Base-by-base conservation (phyloP, 768 basidiomycete genomes). In the Lyophyllum semitale region DNA sequence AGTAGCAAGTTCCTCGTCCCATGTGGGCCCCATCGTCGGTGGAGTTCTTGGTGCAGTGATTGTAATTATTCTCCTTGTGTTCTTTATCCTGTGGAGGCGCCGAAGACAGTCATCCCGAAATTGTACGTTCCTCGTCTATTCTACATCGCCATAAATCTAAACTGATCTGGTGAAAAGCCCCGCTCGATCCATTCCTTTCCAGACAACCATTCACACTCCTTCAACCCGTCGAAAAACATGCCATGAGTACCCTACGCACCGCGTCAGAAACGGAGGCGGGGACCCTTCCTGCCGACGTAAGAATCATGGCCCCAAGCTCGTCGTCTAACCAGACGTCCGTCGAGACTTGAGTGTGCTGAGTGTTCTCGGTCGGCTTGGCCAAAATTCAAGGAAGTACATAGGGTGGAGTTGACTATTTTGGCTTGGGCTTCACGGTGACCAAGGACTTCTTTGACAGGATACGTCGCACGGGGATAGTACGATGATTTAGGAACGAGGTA, bases 31-130 rank as follows among this genome's bases (percentile, higher is more conserved):
- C 9, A 57, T 57, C 7, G 51, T 42, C 22, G 56, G 56, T 2
- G 56, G 56, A 4, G 35, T 53, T 15, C 45, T 57, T 15, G 56
- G 56, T 9, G 56, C 35, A 7, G 29, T 50, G 12, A 45, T 55
- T 22, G 13, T 55, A 20, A 37, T 50, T 17, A 43, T 55, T 27
- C 15, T 51, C 20, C 1, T 38, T 17, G 3, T 50, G 11, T 30
- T 50, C 13, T 26, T 51, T 35, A n/a, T 55, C n/a, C 8, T 55
- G 17, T 50, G 42, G 54, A 50, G 54, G 23, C 48, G 48, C 13
- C 53, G 53, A 11, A 48, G 35, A 22, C 53, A 22, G 26, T 18
- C 11, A 3, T 33, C 22, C 20, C 15, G 20, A 18, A 35, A 15
- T 12, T 6, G 46, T 48, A 18, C 30, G 46, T 48, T 12, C 9